Base-by-base conservation (phyloP, 345 rosid genomes). In the Cardamine occulta region DNA sequence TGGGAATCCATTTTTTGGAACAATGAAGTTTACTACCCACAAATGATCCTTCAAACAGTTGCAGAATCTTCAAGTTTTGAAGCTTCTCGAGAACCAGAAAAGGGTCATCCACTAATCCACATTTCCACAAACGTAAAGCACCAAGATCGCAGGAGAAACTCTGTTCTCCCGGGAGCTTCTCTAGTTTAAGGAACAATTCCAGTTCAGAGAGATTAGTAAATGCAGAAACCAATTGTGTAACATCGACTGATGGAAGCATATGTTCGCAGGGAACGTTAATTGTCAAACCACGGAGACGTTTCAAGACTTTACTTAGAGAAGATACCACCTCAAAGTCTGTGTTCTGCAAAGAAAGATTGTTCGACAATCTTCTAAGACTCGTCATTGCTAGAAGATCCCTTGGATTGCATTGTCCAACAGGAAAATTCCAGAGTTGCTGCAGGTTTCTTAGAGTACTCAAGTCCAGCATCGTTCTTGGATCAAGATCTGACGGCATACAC, bases 1-100 rank as follows among this genome's bases (percentile, higher is more conserved):
- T 13, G 68, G 58, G 21, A 80, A 80, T 54, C 77, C 75, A 61
- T 61, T 37, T 37, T 19, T 13, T 23, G 23, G 75, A 80, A 66
- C 74, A 76, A 67, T 4, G 0, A 70, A 87, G 80, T 47, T 62
- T 31, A 28, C 68, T 81, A 23, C 85, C 89, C 3, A 8, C 8
- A 17, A 77, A 81, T 2, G 77, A 61, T 29, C 64, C 57, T 74
- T 73, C 74, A 68, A 74, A 80, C 37, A 76, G 60, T 18, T 85
- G 83, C 45, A 67, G 57, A 54, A 73, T 64, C 69, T 79, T 73
- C 28, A 86, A 76, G 73, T 71, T 48, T 5, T 73, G 80, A 63
- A 86, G 80, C 79, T 64, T 83, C 74, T 80, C 85, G 15, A 84
- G 78, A 12, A 74, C 81, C 26, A 72, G 55, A 83, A 84, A 84